A percentile compares a stretch with the other conserved stretches of the same genome.
Conservation (phyloP, 768 basidiomycete species). For the Asterophora parasitica region DNA sequence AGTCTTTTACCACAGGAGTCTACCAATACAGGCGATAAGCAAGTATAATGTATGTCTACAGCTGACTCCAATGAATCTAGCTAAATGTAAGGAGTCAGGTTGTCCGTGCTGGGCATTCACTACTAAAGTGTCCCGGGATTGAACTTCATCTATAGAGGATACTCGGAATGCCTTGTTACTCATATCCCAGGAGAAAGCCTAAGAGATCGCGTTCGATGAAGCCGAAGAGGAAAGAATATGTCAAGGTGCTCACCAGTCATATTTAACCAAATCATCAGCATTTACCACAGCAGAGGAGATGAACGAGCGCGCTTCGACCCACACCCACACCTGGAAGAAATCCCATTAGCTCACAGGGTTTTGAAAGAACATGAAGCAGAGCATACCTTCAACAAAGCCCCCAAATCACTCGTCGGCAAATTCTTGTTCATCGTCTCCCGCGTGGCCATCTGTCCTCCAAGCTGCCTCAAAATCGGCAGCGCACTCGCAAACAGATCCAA, state of each 20-base stretch:
- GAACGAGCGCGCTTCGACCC: constrained; percentile 87
- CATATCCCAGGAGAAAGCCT: constrained; percentile 26
- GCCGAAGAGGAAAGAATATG: neutral
- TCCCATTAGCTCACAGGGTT: neutral
- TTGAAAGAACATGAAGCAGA: neutral
- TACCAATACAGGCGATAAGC: neutral
- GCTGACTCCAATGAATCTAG: neutral
- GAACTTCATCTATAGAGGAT: no score
- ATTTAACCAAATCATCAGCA: constrained; percentile 81
- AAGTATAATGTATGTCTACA: constrained; percentile 1
- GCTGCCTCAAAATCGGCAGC: constrained; percentile 85
- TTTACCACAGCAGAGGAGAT: constrained; percentile 75
- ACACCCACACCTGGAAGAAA: constrained; percentile 74
- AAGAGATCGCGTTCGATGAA: constrained; percentile 64
- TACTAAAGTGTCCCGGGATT: no score
- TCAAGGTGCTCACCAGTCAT: constrained; percentile 66
- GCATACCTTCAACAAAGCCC: constrained; percentile 82
- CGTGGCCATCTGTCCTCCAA: constrained; percentile 88
- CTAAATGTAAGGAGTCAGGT: neutral
- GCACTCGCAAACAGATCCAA: constrained; percentile 96
- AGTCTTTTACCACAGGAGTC: neutral
- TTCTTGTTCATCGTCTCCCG: constrained; percentile 51
- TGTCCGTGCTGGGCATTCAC: neutral
- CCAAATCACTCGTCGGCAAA: constrained; percentile 67
- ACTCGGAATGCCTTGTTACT: neutral